Percentiles rank a stretch among this genome's conserved stretches.
Conservation (phyloP, 164 flowering plant genomes). For the Chimonanthus praecox region DNA sequence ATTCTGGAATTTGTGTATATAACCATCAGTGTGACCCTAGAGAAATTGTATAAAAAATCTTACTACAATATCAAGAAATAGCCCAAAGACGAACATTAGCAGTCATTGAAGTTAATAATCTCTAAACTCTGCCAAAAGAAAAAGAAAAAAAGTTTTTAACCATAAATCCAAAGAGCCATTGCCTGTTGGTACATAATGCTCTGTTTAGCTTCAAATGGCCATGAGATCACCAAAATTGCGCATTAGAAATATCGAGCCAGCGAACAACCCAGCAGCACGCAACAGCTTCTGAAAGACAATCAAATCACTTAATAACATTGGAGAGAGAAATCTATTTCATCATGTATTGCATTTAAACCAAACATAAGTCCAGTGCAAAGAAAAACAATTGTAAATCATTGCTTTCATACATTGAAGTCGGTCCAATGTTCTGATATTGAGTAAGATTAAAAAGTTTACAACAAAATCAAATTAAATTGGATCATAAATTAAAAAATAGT, state of each 20-base stretch:
- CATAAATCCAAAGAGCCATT: too few relatives aligned
- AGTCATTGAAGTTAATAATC: not conserved
- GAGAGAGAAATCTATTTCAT: not conserved
- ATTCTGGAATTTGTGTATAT: too few relatives aligned
- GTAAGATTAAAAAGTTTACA: not conserved
- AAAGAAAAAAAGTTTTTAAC: not conserved
- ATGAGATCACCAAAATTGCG: conserved; percentile 62
- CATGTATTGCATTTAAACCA: not conserved
- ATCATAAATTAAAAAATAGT: too few relatives aligned
- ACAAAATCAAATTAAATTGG: too few relatives aligned
- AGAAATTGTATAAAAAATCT: too few relatives aligned
- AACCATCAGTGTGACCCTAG: too few relatives aligned
- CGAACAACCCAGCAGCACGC: conserved; percentile 51
- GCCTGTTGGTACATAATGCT: not conserved
- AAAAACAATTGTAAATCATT: not conserved
- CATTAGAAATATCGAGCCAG: conserved; percentile 56
- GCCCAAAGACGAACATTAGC: not conserved
- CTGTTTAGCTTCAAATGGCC: conserved; percentile 34
- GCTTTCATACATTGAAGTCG: not conserved
- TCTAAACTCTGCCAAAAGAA: not conserved
- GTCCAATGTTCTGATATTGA: not conserved
- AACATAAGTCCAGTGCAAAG: not conserved
- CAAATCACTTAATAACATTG: not conserved
- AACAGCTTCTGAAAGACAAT: conserved; percentile 42
- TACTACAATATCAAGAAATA: too few relatives aligned